A percentile compares a stretch with the other conserved stretches of the same genome.
Evolutionary conservation across 177 flowering plant genomes (phyloP).

Genomic region (Vitis hybrid): DNA sequence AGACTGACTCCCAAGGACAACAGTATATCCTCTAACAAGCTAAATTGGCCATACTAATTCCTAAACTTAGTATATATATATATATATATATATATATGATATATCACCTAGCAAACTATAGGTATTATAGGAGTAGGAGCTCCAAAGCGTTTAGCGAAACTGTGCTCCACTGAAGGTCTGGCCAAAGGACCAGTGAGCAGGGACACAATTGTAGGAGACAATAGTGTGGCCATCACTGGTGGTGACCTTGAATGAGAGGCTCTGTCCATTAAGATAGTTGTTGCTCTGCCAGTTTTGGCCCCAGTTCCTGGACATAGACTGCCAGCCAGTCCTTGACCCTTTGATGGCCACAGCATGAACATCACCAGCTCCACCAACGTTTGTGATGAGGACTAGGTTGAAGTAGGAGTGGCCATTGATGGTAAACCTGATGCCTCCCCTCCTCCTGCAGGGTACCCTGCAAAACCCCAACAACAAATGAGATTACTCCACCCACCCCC

Average conservation of each 20-base stretch:
- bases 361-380: background rate
- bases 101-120: no score
- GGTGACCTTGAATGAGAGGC: slow-evolving; percentile 9
- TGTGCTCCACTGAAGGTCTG: slow-evolving; percentile 7
- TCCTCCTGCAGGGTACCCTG: slow-evolving; percentile 8
- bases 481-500: no score
- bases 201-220: background rate
- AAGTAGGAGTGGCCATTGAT: slow-evolving; percentile 8
- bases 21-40: no score
- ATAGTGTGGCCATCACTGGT: slow-evolving; percentile 3
- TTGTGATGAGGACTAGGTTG: slow-evolving; percentile 4
- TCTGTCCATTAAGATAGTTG: background rate
- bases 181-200: slow-evolving; percentile 6
- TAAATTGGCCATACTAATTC: no score
- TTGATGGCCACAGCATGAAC: slow-evolving; percentile 1
- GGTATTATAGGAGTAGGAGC: no score
- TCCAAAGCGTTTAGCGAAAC: background rate
- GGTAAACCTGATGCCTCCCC: slow-evolving; percentile 12
- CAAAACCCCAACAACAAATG: background rate
- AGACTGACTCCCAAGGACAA: no score
- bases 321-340: slow-evolving; percentile 12
- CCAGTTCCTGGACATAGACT: slow-evolving; percentile 12
- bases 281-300: slow-evolving; percentile 15
- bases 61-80: no score
- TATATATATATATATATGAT: no score